Base-by-base conservation (phyloP, 371 early-diverging fungal species). In the Mycotypha africana region DNA sequence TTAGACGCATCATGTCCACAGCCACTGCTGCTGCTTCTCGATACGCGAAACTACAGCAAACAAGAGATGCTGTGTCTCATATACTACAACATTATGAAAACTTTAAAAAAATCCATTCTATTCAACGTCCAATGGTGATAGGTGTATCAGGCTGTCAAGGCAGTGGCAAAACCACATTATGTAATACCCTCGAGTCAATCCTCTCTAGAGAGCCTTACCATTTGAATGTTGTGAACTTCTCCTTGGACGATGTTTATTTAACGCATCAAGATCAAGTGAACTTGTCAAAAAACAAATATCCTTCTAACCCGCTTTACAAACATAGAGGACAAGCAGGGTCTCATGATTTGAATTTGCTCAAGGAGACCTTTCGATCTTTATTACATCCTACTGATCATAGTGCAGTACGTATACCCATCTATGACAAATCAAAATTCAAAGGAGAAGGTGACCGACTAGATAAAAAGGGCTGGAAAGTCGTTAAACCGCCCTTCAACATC, bases 181-280 rank as follows among this genome's bases (percentile, higher is more conserved):
- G 82, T 23, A 58, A 68, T 31, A 70, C 71, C 0, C 55, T 88
- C 3, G 56, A 57, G 0, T 51, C 63, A 16, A 38, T 67, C n/a
- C 66, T 86, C 23, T 49, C 60, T 16, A 45, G 54, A 10, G 49
- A 51, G 2, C 77, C 78, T 1, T 62, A 78, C 34, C 53, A 74
- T 39, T 52, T 89, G 0, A 66, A 53, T 14, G 78, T 82, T 1
- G 67, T 85, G 1, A 65, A 75, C 12, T 82, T 91, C 34, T 93
- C 93, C 0, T 59, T 90, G 37, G 97, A 97, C 60, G 97, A 97
- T 62, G 68, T 95, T 10, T 95, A 95, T 58, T 67, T 91, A 26
- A 63, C 89, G 0, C 71, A 73, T 51, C 53, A 53, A 5, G 84
- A 89, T 10, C 93, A 91, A 55, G 41, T 49, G 1, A 38, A 58